phyloP scores from a whole-genome alignment of 768 basidiomycete genomes.

The Chalciporus pseudorubinellus region DNA sequence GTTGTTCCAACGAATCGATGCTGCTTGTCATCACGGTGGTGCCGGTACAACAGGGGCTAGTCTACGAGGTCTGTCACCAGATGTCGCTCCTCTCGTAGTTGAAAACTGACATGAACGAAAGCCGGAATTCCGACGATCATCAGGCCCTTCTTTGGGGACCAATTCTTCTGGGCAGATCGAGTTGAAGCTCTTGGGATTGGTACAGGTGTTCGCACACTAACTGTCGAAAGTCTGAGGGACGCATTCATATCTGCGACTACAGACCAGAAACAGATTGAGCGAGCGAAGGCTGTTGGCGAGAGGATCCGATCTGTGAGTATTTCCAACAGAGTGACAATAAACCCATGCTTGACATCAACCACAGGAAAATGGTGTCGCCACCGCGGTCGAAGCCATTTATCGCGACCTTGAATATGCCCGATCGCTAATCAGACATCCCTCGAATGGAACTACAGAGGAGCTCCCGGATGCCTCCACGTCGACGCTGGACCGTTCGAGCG shows the following conservation, averaged over 20 bases:
- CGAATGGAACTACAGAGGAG: slow-evolving; percentile 29
- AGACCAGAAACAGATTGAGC: slow-evolving; percentile 83
- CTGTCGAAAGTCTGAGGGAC: slow-evolving; percentile 70
- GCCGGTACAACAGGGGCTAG: slow-evolving; percentile 96
- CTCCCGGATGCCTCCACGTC: slow-evolving; percentile 27
- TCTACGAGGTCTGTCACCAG: slow-evolving; percentile 63
- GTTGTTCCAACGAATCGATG: slow-evolving; percentile 91
- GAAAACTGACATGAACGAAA: slow-evolving; percentile 27
- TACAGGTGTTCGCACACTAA: slow-evolving; percentile 82
- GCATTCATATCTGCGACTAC: slow-evolving; percentile 82
- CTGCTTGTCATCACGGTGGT: slow-evolving; percentile 98
- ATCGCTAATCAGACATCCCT: slow-evolving; percentile 69
- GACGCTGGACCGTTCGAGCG: slow-evolving; percentile 32
- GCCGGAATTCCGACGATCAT: slow-evolving; percentile 95
- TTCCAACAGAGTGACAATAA: background rate
- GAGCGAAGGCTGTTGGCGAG: slow-evolving; percentile 82
- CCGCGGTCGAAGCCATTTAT: slow-evolving; percentile 93
- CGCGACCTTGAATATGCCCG: slow-evolving; percentile 94
- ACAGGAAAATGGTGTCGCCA: slow-evolving; percentile 92
- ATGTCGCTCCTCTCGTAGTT: background rate
- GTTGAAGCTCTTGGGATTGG: slow-evolving; percentile 97
- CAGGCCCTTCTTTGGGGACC: slow-evolving; percentile 97
- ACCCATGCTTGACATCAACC: slow-evolving; percentile 2
- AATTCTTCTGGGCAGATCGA: slow-evolving; percentile 96
- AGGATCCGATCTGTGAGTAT: slow-evolving; percentile 72